Percentiles rank a stretch among this genome's conserved stretches.
phyloP scores from a whole-genome alignment of 441 rosid species.

The Pelargonium australe region DNA sequence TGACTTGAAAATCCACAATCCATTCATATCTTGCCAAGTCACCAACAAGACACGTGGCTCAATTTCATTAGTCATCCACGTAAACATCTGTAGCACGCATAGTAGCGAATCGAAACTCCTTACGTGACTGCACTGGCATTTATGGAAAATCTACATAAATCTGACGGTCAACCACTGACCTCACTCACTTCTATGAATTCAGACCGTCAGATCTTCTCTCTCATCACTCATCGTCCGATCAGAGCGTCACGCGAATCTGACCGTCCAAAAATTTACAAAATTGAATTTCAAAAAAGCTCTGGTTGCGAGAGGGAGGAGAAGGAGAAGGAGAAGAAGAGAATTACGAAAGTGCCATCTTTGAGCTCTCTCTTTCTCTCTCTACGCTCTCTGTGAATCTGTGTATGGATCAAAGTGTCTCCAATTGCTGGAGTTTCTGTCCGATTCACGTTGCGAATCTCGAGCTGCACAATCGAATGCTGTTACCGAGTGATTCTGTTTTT shows the following conservation, averaged over 20 bases:
- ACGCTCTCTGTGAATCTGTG: conserved; percentile 6
- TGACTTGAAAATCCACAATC: too few relatives aligned
- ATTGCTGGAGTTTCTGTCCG: not conserved
- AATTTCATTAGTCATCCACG: too few relatives aligned
- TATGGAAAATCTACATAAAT: conserved; percentile 18
- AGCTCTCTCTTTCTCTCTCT: not conserved
- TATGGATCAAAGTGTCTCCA: conserved; percentile 21
- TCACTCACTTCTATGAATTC: conserved; percentile 41
- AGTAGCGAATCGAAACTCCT: too few relatives aligned
- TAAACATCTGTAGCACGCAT: too few relatives aligned
- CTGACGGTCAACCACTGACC: conserved; percentile 37
- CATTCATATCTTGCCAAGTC: too few relatives aligned
- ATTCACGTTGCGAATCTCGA: conserved; percentile 20
- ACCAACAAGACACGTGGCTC: too few relatives aligned
- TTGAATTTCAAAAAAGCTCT: conserved; percentile 67
- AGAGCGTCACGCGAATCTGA: conserved; percentile 29
- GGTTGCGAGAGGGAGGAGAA: conserved; percentile 66
- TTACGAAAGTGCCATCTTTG: conserved; percentile 13
- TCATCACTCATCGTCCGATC: conserved; percentile 34
- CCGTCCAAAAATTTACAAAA: conserved; percentile 49
- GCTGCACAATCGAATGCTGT: conserved; percentile 30
- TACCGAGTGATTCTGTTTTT: conserved; percentile 22
- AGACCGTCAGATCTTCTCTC: conserved; percentile 35
- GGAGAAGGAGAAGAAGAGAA: conserved; percentile 27
- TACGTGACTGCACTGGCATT: conserved; percentile 3